phyloP scores from a whole-genome alignment of 2,329 filamentous ascomycete genomes.

The Stemphylium vesicarium region DNA sequence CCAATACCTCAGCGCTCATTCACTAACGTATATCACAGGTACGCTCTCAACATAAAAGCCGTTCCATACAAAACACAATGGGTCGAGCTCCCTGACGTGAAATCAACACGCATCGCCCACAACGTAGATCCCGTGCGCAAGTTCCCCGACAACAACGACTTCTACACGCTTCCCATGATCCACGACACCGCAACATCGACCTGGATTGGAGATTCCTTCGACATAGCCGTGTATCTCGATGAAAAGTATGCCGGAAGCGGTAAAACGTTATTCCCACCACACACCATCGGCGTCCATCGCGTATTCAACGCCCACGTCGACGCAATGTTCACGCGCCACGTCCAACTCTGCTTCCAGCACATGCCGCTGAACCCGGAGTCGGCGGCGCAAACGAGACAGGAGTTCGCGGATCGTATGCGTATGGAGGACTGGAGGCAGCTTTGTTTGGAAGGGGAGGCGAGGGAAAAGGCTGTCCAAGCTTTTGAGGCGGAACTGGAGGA shows the following conservation, averaged over 20 bases:
- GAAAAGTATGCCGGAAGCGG: conserved; percentile 56
- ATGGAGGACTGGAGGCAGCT: conserved; percentile 54
- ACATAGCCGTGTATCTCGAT: conserved; percentile 67
- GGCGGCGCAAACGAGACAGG: conserved; percentile 53
- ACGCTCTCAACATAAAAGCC: conserved; percentile 58
- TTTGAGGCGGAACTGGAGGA: conserved; percentile 52
- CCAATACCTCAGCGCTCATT: too few species aligned
- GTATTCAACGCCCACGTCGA: conserved; percentile 64
- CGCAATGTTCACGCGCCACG: conserved; percentile 57
- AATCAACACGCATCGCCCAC: conserved; percentile 55
- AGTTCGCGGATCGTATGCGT: conserved; percentile 56
- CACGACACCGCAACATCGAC: conserved; percentile 53
- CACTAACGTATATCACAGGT: not conserved
- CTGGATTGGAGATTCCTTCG: conserved; percentile 66
- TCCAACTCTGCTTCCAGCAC: conserved; percentile 47
- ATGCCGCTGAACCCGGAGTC: conserved; percentile 60
- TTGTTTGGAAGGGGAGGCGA: conserved; percentile 43
- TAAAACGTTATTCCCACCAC: conserved; percentile 56
- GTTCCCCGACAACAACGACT: conserved; percentile 62
- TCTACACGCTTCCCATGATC: conserved; percentile 65
- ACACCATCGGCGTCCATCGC: conserved; percentile 39
- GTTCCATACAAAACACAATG: conserved; percentile 58
- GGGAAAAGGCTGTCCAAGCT: conserved; percentile 47
- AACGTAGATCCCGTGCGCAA: conserved; percentile 58
- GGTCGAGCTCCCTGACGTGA: conserved; percentile 61